phyloP scores from a whole-genome alignment of 129 eudicot species.

The Artemisia annua region DNA sequence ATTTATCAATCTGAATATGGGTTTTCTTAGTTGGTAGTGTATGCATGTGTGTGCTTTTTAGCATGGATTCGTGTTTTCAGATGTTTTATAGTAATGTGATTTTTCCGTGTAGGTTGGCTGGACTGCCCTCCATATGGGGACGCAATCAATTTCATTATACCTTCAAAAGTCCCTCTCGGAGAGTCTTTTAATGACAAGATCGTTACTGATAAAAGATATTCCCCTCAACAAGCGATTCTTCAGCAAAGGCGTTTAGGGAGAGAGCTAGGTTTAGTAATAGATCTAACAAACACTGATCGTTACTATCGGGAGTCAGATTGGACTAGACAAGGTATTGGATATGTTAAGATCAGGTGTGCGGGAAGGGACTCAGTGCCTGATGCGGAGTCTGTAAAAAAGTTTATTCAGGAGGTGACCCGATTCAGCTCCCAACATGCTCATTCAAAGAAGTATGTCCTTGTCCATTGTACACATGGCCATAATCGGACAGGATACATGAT shows the following conservation, averaged over 20 bases:
- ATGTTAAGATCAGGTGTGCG: constrained; percentile 62
- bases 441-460: constrained; percentile 30
- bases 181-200: constrained; percentile 51
- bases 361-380: constrained; percentile 71
- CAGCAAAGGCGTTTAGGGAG: constrained; percentile 46
- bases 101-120: constrained; percentile 32
- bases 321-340: constrained; percentile 49
- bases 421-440: constrained; percentile 39
- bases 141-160: constrained; percentile 42
- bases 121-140: constrained; percentile 62
- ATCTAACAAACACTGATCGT: constrained; percentile 32
- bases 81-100: too few species aligned
- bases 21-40: too few species aligned
- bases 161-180: constrained; percentile 67
- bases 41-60: too few species aligned
- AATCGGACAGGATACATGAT: constrained; percentile 76
- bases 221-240: constrained; percentile 52
- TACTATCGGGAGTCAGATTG: constrained; percentile 61
- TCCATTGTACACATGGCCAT: constrained; percentile 50
- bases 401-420: constrained; percentile 51
- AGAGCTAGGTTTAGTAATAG: constrained; percentile 57
- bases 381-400: constrained; percentile 53
- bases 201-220: constrained; percentile 46
- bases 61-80: too few species aligned
- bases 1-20: too few species aligned